phyloP scores from a whole-genome alignment of 139 green algal species.

The Chlorella sp. region DNA sequence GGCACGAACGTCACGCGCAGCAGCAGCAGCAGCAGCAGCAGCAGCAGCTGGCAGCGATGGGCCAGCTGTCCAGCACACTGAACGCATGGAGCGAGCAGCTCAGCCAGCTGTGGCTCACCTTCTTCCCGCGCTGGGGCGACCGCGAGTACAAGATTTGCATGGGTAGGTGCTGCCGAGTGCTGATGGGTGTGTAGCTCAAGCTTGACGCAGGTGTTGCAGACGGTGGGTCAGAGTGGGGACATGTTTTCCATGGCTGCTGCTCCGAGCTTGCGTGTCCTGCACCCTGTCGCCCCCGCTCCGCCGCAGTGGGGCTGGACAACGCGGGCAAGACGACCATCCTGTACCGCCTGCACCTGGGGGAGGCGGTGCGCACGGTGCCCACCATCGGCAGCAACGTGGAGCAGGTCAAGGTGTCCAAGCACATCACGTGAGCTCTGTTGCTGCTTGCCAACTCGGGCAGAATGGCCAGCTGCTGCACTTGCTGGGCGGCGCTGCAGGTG shows the following conservation, averaged over 20 bases:
- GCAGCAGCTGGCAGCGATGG: no score
- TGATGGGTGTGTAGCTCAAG: neutral
- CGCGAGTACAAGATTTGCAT: conserved; percentile 41
- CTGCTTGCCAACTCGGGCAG: no score
- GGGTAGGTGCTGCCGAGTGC: neutral
- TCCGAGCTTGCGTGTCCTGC: neutral
- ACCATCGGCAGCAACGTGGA: conserved; percentile 94
- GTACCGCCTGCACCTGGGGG: conserved; percentile 89
- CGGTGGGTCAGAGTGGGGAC: no score
- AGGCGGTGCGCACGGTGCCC: conserved; percentile 82
- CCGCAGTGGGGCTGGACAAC: conserved; percentile 87
- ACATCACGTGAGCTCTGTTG: no score
- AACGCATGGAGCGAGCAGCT: neutral
- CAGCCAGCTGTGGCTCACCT: conserved; percentile 16
- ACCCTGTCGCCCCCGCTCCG: neutral
- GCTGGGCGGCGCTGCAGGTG: conserved; percentile 41
- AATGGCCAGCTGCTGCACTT: neutral
- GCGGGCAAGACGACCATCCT: conserved; percentile 95
- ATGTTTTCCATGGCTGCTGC: neutral
- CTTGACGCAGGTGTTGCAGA: neutral
- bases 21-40: no score
- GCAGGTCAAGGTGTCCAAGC: conserved; percentile 50
- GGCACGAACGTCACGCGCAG: no score
- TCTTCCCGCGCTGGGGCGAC: conserved; percentile 3
- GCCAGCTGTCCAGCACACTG: no score